These are phyloP conservation scores for Hypseocharis bilobata DNA, from an alignment of 441 rosid species.

Conservation along the genomic window DNA sequence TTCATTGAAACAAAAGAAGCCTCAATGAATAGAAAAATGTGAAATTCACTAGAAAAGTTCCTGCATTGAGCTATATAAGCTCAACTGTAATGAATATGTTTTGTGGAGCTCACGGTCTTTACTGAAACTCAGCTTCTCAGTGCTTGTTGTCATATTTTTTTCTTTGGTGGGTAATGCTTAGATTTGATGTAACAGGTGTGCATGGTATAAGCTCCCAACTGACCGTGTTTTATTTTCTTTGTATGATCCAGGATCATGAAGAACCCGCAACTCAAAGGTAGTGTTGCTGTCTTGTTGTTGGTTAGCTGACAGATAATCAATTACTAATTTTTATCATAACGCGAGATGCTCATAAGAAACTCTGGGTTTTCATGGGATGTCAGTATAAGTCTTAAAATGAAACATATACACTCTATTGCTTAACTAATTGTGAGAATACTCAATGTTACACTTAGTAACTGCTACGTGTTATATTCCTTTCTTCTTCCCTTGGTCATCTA, in stretches of 20 bases:
- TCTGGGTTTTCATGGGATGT: not conserved
- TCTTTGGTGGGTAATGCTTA: not conserved
- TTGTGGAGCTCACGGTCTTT: not conserved
- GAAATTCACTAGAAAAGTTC: not conserved
- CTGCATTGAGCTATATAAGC: not conserved
- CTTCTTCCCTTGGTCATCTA: not conserved
- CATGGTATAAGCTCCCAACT: not conserved
- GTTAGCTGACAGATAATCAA: not conserved
- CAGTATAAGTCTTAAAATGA: not conserved
- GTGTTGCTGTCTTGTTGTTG: not conserved
- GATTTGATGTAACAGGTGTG: not conserved
- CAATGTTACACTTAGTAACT: not conserved
- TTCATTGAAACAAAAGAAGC: not conserved
- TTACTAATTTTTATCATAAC: too few relatives aligned
- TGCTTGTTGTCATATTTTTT: not conserved
- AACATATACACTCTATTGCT: not conserved
- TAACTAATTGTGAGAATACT: not conserved
- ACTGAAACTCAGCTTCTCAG: not conserved
- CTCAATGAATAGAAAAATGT: not conserved
- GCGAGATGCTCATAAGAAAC: too few relatives aligned
- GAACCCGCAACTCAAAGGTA: slow-evolving; percentile 28
- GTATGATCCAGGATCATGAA: slow-evolving; percentile 19
- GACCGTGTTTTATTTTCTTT: not conserved
- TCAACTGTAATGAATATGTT: not conserved
- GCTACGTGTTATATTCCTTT: not conserved